phyloP scores from a whole-genome alignment of 208 protist species.

The Trypanosoma theileri region DNA sequence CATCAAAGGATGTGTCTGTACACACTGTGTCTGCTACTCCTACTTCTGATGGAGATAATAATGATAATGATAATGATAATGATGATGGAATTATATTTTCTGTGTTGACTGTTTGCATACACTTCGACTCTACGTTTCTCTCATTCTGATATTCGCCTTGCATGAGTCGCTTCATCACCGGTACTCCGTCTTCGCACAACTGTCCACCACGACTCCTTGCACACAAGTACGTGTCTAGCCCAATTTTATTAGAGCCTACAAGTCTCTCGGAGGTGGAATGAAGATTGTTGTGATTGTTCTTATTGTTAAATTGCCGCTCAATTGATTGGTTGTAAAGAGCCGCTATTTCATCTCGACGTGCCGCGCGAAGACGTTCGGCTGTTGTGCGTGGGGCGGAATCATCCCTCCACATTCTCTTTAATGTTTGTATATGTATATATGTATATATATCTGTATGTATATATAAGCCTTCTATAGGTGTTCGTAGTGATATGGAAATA shows the following conservation, averaged over 20 bases:
- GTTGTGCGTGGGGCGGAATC: constrained; percentile 5
- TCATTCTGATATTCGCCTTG: not conserved
- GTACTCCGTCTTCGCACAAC: not conserved
- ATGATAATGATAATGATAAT: not conserved
- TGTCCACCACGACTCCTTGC: not conserved
- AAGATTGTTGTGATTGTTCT: not conserved
- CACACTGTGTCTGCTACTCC: not conserved
- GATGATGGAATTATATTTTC: not conserved
- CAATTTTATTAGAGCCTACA: too few relatives aligned
- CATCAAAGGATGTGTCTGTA: not conserved
- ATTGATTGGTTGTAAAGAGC: constrained; percentile 25
- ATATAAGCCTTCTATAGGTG: not conserved
- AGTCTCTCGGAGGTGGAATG: too few relatives aligned
- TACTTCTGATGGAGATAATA: not conserved
- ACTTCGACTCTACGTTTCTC: too few relatives aligned
- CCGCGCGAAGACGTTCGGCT: constrained; percentile 20
- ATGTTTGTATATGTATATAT: not conserved
- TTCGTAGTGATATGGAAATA: constrained; percentile 2
- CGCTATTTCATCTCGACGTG: constrained; percentile 18
- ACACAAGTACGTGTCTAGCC: too few relatives aligned
- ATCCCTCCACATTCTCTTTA: constrained; percentile 8
- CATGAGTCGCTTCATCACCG: constrained; percentile 4
- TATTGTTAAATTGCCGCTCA: constrained; percentile 5
- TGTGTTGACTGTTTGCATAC: not conserved
- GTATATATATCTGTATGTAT: not conserved